Percentiles rank a stretch among this genome's conserved stretches.
phyloP scores from a whole-genome alignment of 1,139 yeast species.

The Protomyces arabidopsidicola region DNA sequence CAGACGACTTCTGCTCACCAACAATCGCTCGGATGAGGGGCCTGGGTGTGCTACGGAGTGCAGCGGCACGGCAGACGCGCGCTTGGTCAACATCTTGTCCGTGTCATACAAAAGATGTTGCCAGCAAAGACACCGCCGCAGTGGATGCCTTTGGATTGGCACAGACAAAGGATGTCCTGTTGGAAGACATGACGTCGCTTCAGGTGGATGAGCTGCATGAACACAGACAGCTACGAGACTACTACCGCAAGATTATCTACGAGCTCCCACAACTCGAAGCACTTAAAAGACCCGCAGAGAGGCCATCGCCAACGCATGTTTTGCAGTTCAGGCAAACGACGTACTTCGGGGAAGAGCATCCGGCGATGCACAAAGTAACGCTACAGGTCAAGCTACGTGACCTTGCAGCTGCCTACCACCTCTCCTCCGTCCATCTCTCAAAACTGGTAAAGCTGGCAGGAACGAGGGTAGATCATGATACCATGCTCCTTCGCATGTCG shows the following conservation, averaged over 20 bases:
- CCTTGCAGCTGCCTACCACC: conserved; percentile 41
- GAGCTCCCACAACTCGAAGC: conserved; percentile 79
- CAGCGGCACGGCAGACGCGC: no score
- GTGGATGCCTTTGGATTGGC: not conserved
- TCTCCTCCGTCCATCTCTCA: conserved; percentile 54
- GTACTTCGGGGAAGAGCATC: conserved; percentile 69
- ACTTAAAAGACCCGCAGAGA: conserved; percentile 48
- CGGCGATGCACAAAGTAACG: conserved; percentile 66
- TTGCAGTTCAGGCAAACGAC: conserved; percentile 68
- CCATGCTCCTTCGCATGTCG: conserved; percentile 58
- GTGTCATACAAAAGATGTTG: no score
- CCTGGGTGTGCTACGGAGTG: not conserved
- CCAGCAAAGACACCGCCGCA: not conserved
- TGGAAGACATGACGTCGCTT: conserved; percentile 23
- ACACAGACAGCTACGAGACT: conserved; percentile 49
- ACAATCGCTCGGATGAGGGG: not conserved
- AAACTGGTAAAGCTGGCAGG: conserved; percentile 78
- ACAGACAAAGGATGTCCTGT: conserved; percentile 5
- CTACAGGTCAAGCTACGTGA: conserved; percentile 53
- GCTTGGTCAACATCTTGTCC: no score
- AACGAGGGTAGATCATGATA: conserved; percentile 61
- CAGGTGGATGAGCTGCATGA: conserved; percentile 33
- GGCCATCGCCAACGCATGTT: conserved; percentile 42
- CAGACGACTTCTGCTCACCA: no score
- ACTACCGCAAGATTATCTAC: conserved; percentile 79